Base-by-base conservation (phyloP, 257 asterid species). In the Scutellaria barbata region DNA sequence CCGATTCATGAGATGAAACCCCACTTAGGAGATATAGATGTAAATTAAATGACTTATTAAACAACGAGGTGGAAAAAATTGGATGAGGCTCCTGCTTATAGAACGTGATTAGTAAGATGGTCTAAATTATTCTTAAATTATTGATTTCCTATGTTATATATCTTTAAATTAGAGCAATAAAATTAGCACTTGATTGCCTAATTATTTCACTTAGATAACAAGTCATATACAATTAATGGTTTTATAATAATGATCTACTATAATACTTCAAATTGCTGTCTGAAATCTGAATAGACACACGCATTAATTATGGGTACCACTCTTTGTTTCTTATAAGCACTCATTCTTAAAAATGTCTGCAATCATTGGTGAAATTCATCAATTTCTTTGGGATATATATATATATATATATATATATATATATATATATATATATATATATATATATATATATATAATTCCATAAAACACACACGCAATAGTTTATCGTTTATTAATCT, bases 231-330 rank as follows among this genome's bases (percentile, higher is more conserved):
- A 42, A 42, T 63, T 43, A 63, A n/a, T 40, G 61, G 47, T 69
- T 35, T 33, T 57, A 61, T 52, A 52, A 63, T 42, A 56, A 51
- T 63, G 55, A 22, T 59, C 63, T 41, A 52, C 50, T 39, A 52
- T 52, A 53, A 22, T 25, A 41, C 30, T 42, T 42, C 22, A 63
- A 42, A 63, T 22, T 22, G 42, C 40, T 62, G 6, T n/a, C 25
- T 43, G 48, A 73, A 63, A 4, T n/a, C 25, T 43, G 48, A 73
- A 63, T 22, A 61, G 68, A 35, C 41, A 25, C 59, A 22, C 25
- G 25, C 10, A 42, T 4, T 42, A 1, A 10, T 14, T 41, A 14
- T 54, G 51, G 30, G 12, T 22, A 33, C 5, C 45, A 9, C 45
- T 43, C 0, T 59, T 17, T 71, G 62, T 37, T 33, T 30, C 60